A percentile compares a stretch with the other conserved stretches of the same genome.
These are phyloP conservation scores for Chalciporus pseudorubinellus DNA, from an alignment of 768 basidiomycete genomes.

Conservation along the genomic window DNA sequence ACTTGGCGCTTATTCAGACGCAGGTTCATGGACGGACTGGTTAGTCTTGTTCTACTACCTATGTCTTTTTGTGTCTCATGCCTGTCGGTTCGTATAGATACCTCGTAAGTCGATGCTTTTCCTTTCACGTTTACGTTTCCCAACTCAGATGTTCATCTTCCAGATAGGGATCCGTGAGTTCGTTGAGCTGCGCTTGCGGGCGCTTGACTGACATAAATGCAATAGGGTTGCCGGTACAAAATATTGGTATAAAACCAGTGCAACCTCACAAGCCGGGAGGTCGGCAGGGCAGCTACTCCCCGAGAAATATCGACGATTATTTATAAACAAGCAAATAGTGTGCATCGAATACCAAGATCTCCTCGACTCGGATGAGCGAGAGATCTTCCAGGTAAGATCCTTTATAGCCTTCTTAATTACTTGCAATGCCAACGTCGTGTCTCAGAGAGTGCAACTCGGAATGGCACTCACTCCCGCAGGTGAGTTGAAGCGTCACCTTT, in stretches of 20 bases:
- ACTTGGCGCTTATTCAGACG: not conserved
- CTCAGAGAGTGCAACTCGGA: constrained; percentile 71
- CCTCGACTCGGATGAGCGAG: constrained; percentile 54
- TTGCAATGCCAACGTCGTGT: not conserved
- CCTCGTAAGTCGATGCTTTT: constrained; percentile 41
- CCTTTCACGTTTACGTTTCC: not conserved
- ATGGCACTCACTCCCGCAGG: constrained; percentile 75
- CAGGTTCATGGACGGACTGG: constrained; percentile 70
- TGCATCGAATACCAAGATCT: constrained; percentile 77
- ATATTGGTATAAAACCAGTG: constrained; percentile 46
- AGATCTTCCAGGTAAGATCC: constrained; percentile 66
- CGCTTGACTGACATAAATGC: not conserved
- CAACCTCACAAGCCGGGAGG: constrained; percentile 6
- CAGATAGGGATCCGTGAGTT: constrained; percentile 48
- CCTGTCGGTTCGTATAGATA: constrained; percentile 39
- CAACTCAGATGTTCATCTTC: not conserved
- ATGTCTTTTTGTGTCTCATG: constrained; percentile 2
- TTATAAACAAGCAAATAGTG: constrained; percentile 73
- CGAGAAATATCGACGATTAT: constrained; percentile 52
- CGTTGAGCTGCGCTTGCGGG: no score
- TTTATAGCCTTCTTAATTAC: not conserved
- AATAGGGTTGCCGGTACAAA: constrained; percentile 37
- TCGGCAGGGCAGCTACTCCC: constrained; percentile 43
- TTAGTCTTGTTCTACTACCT: constrained; percentile 35
- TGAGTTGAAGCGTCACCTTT: constrained; percentile 18